Conservation (phyloP, 208 protist genomes). For the Porcisia hertigi region DNA sequence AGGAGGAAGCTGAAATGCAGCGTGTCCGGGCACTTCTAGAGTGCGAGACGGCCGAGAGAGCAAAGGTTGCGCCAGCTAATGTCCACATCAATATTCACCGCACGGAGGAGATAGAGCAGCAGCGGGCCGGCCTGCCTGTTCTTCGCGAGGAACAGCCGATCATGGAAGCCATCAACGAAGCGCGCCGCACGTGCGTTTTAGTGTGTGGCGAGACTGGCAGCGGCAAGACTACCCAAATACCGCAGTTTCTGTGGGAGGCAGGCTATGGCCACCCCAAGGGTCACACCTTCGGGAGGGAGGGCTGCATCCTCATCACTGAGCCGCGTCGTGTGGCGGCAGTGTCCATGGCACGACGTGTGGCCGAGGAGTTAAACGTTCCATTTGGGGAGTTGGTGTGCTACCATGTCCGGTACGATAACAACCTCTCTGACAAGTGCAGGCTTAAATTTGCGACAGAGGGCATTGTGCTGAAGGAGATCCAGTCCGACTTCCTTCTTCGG, state of each 20-base stretch:
- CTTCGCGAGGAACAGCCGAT: constrained; percentile 90
- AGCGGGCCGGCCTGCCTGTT: constrained; percentile 78
- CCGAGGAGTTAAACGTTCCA: constrained; percentile 93
- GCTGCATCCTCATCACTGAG: constrained; percentile 96
- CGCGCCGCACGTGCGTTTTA: constrained; percentile 81
- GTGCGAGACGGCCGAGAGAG: constrained; percentile 40
- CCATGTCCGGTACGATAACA: constrained; percentile 98
- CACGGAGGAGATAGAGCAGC: constrained; percentile 51
- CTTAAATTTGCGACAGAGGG: constrained; percentile 99
- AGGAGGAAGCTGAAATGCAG: constrained; percentile 29
- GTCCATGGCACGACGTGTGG: constrained; percentile 98
- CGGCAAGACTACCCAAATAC: constrained; percentile 97
- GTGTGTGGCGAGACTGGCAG: constrained; percentile 98
- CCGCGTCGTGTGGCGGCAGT: constrained; percentile 99
- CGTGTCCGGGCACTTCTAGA: constrained; percentile 30
- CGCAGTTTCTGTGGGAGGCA: constrained; percentile 93
- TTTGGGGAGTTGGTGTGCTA: constrained; percentile 96
- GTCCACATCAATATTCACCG: constrained; percentile 70
- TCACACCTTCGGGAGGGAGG: constrained; percentile 71
- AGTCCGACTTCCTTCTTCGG: constrained; percentile 94
- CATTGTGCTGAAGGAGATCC: constrained; percentile 98
- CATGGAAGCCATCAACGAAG: constrained; percentile 85
- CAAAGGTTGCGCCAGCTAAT: constrained; percentile 48
- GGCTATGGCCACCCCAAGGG: constrained; percentile 85
- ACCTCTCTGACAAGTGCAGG: constrained; percentile 86